Evolutionary conservation across 352 stramenopile genomes (phyloP).

Genomic region (Lagenidium giganteum): DNA sequence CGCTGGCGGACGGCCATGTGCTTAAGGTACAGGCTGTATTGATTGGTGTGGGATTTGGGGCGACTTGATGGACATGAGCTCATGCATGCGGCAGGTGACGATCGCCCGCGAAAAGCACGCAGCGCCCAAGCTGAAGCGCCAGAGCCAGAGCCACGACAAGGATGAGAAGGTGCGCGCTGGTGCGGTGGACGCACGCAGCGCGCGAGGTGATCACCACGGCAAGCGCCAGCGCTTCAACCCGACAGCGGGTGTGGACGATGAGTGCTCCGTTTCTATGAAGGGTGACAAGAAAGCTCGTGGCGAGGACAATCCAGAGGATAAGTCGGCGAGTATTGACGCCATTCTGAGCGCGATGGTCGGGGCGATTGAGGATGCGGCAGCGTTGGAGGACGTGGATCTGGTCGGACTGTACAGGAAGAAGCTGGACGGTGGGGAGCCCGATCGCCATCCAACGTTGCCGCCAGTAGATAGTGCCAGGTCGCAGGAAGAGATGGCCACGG

Average conservation of each 20-base stretch:
- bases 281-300: background rate
- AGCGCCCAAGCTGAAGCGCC: background rate
- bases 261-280: background rate
- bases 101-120: slow-evolving; percentile 44
- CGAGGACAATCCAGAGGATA: slow-evolving; percentile 10
- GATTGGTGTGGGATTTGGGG: background rate
- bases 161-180: slow-evolving; percentile 10
- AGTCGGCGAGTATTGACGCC: slow-evolving; percentile 12
- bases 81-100: slow-evolving; percentile 65
- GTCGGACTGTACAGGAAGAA: too few relatives aligned
- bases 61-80: slow-evolving; percentile 1
- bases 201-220: slow-evolving; percentile 28
- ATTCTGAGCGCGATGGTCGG: slow-evolving; percentile 12
- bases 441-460: background rate
- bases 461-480: slow-evolving; percentile 9
- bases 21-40: slow-evolving; percentile 40
- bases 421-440: background rate
- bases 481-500: slow-evolving; percentile 26
- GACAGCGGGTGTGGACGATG: slow-evolving; percentile 7
- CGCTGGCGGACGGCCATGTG: slow-evolving; percentile 60
- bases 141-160: slow-evolving; percentile 11
- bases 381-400: too few relatives aligned
- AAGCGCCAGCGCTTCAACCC: slow-evolving; percentile 50
- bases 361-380: slow-evolving; percentile 14
- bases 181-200: slow-evolving; percentile 21